Conservation (phyloP, 768 basidiomycete genomes). For the Macrolepiota fuliginosa region DNA sequence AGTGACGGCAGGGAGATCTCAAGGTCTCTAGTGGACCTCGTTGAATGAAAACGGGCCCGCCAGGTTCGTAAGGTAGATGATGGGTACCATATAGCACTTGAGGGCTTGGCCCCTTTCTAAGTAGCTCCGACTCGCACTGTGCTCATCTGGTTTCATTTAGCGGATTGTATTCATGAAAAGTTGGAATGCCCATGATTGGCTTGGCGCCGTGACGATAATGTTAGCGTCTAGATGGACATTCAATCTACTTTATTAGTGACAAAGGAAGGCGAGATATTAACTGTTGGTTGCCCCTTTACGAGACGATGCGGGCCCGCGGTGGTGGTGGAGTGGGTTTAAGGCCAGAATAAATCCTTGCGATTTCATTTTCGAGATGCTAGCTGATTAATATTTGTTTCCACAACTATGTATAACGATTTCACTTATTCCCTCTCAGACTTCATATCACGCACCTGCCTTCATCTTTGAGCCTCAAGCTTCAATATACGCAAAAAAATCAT, state of each 20-base stretch:
- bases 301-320: constrained; percentile 5
- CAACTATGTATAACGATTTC: not conserved
- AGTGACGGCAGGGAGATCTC: not conserved
- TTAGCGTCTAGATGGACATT: constrained; percentile 4
- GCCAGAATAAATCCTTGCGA: not conserved
- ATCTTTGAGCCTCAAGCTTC: not conserved
- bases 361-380: not conserved
- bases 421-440: not conserved
- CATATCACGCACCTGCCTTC: not conserved
- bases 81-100: not conserved
- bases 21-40: not conserved
- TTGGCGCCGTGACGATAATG: not conserved
- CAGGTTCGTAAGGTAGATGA: not conserved
- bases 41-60: not conserved
- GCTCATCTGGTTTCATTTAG: constrained; percentile 5
- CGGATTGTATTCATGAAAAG: not conserved
- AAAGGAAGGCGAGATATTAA: constrained; percentile 5
- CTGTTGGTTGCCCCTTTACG: not conserved
- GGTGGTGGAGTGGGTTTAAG: constrained; percentile 1
- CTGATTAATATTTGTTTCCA: constrained; percentile 1
- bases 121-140: constrained; percentile 5
- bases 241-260: constrained; percentile 3
- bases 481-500: not conserved
- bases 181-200: not conserved
- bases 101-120: not conserved